phyloP scores from a whole-genome alignment of 805 yeast species.

The Teunomyces lycoperdinae region DNA sequence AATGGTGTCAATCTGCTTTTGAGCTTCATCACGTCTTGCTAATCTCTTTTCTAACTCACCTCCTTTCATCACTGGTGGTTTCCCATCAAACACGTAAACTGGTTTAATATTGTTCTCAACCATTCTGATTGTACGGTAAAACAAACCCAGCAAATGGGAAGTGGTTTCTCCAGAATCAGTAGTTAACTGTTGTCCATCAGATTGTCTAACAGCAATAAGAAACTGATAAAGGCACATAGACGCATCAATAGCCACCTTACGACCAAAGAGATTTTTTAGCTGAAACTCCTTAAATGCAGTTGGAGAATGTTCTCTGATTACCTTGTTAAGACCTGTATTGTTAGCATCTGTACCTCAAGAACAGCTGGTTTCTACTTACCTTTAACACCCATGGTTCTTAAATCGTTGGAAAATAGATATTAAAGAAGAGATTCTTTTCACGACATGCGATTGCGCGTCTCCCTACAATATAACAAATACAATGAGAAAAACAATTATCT shows the following conservation, averaged over 20 bases:
- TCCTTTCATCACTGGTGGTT: constrained; percentile 91
- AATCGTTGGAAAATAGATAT: not conserved
- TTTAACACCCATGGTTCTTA: constrained; percentile 25
- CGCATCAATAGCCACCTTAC: constrained; percentile 97
- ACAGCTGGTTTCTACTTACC: constrained; percentile 11
- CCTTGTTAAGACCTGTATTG: constrained; percentile 70
- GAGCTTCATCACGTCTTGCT: constrained; percentile 79
- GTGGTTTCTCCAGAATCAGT: constrained; percentile 87
- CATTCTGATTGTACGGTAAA: constrained; percentile 87
- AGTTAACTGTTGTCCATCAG: constrained; percentile 91
- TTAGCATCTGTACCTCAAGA: constrained; percentile 11
- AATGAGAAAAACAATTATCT: not conserved
- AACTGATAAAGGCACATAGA: constrained; percentile 97
- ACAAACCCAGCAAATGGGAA: constrained; percentile 94
- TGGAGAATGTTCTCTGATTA: constrained; percentile 89
- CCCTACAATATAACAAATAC: not conserved
- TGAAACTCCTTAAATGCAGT: constrained; percentile 72
- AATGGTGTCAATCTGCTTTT: constrained; percentile 65
- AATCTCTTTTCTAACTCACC: constrained; percentile 89
- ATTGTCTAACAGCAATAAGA: constrained; percentile 92
- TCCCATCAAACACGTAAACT: constrained; percentile 95
- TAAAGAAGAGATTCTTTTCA: not conserved
- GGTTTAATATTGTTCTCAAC: constrained; percentile 95
- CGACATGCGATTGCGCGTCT: constrained; percentile 1
- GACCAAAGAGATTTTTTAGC: constrained; percentile 82